Conservation (phyloP, 495 filamentous ascomycete genomes). For the Xanthoparmelia taractica region DNA sequence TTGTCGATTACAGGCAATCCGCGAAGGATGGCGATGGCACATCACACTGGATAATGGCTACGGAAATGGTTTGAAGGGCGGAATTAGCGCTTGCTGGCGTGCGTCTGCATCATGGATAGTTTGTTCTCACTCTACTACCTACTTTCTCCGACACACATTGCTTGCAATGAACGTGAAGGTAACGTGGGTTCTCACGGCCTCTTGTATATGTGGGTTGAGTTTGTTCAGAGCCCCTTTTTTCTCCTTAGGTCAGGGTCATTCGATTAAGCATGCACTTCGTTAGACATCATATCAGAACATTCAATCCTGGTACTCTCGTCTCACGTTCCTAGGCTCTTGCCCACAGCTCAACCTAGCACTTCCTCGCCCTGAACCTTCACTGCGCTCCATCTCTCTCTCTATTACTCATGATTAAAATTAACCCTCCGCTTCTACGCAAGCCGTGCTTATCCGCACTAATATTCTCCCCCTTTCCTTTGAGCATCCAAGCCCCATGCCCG, state of each 20-base stretch:
- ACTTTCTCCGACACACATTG: not conserved
- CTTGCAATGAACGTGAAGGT: conserved; percentile 1
- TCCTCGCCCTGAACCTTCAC: too few relatives aligned
- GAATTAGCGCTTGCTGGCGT: conserved; percentile 1
- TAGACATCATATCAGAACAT: not conserved
- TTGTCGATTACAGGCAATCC: not conserved
- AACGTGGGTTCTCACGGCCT: not conserved
- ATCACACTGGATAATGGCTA: not conserved
- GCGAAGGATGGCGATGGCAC: not conserved
- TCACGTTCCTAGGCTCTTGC: not conserved
- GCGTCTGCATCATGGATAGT: not conserved
- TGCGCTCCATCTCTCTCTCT: too few relatives aligned
- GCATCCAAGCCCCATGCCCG: too few relatives aligned
- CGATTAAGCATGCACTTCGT: not conserved
- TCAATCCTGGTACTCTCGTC: not conserved
- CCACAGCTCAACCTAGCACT: not conserved
- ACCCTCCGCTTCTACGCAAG: too few relatives aligned
- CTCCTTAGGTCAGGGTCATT: not conserved
- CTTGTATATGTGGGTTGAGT: not conserved
- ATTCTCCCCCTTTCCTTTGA: too few relatives aligned
- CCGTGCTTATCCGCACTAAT: too few relatives aligned
- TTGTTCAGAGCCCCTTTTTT: not conserved
- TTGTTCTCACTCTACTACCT: not conserved
- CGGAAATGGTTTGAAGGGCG: not conserved
- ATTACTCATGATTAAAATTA: too few relatives aligned